Evolutionary conservation across 192 early-diverging fungal genomes (phyloP), one percentile per base, ranked within the genome.

Genomic region (Gonapodya sp.): DNA sequence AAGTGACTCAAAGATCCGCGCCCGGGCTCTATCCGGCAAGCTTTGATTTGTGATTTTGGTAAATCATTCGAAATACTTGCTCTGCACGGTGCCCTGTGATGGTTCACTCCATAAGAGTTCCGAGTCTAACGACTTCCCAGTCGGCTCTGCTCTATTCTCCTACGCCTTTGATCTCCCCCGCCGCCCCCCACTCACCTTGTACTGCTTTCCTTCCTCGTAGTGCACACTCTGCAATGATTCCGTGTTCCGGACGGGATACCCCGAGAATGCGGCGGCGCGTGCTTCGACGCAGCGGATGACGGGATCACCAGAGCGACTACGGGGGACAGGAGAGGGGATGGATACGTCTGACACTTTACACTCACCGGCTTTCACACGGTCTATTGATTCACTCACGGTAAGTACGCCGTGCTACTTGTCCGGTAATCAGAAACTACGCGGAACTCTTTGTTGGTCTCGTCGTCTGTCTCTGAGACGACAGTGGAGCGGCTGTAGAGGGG

Each of bases 241-340:
- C 18, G 34, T 32, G 75, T 77, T 77, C 30, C 75, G 75, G 8
- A 77, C 75, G 31, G 18, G 30, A 33, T 77, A 77, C 30, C 75
- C 75, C 75, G 75, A 77, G 75, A 77, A 77, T 2, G 75, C 18
- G 8, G 75, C 75, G 75, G 34, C 75, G 8, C 75, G 75, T 16
- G 30, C 30, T 31, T 77, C 75, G 31, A 77, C 34, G 75, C 75
- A 77, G 31, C 30, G 18, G 75, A 77, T 34, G 8, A 77, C 34
- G 8, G 75, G 75, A 33, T 77, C 75, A 34, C 30, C 75, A 8
- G 2, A 16, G 8, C 34, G 18, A 2, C 75, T 77, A 33, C 16
- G 46, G 24, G 46, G 46, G 46, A 64, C 8, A 64, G 24, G 46
- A 24, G 46, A 8, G 46, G 46, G 46, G 46, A 24, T 24, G 46